Conservation (phyloP, 805 yeast species). For the Candida corydali region DNA sequence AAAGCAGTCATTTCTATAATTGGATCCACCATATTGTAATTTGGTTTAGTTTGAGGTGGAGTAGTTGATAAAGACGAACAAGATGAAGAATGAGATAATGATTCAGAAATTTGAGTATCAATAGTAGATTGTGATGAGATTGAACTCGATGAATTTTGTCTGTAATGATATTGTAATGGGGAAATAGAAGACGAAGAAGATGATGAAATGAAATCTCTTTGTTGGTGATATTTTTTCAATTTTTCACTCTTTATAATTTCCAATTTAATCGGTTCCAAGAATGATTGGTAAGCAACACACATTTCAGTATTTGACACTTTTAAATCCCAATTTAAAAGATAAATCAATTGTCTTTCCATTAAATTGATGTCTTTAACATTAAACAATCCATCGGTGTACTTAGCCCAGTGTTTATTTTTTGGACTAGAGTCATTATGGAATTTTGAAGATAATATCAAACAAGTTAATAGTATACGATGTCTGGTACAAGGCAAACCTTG, state of each 20-base stretch:
- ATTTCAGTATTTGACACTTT: slow-evolving; percentile 44
- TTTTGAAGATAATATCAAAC: slow-evolving; percentile 69
- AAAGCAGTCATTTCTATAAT: slow-evolving; percentile 31
- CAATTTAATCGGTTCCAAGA: slow-evolving; percentile 50
- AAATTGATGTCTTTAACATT: slow-evolving; percentile 64
- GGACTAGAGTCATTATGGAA: slow-evolving; percentile 77
- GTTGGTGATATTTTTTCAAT: slow-evolving; percentile 9
- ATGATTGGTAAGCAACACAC: slow-evolving; percentile 34
- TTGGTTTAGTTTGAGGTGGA: slow-evolving; percentile 4
- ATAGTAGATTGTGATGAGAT: slow-evolving; percentile 10
- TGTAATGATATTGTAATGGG: slow-evolving; percentile 12
- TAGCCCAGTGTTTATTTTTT: slow-evolving; percentile 75
- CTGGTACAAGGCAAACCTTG: slow-evolving; percentile 77
- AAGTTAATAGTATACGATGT: slow-evolving; percentile 72
- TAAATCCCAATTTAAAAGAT: slow-evolving; percentile 68
- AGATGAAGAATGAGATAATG: background rate
- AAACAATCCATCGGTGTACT: slow-evolving; percentile 72
- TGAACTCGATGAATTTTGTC: slow-evolving; percentile 17
- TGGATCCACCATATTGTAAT: slow-evolving; percentile 23
- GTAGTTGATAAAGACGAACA: slow-evolving; percentile 3
- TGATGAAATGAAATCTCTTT: slow-evolving; percentile 7
- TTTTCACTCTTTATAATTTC: slow-evolving; percentile 30
- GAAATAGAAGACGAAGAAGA: slow-evolving; percentile 5
- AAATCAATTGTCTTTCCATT: slow-evolving; percentile 75
- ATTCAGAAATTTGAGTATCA: background rate